Conservation (phyloP, 768 basidiomycete genomes). For the Kockovaella imperatae region DNA sequence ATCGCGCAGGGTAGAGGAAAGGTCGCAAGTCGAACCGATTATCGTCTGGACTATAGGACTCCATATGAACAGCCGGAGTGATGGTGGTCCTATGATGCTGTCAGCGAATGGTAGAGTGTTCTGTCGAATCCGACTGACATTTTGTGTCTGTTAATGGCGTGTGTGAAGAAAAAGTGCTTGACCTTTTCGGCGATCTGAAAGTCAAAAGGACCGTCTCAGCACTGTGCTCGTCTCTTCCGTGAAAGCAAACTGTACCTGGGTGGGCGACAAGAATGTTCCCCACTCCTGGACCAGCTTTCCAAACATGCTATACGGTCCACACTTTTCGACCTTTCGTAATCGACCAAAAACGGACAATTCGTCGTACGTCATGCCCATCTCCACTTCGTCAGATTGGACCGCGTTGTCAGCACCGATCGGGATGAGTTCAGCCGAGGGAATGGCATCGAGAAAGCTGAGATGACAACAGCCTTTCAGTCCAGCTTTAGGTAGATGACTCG, state of each 20-base stretch:
- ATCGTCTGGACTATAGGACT: constrained; percentile 93
- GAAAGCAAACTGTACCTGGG: constrained; percentile 53
- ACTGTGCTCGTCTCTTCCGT: background rate
- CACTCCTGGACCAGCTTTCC: constrained; percentile 91
- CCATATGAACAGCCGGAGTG: constrained; percentile 45
- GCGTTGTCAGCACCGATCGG: constrained; percentile 82
- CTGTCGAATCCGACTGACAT: constrained; percentile 70
- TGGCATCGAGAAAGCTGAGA: constrained; percentile 75
- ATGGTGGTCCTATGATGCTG: constrained; percentile 32
- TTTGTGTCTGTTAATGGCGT: constrained; percentile 95
- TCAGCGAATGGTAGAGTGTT: background rate
- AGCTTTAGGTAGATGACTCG: background rate
- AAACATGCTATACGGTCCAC: constrained; percentile 95
- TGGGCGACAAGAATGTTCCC: constrained; percentile 75
- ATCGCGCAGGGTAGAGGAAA: constrained; percentile 88
- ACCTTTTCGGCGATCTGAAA: constrained; percentile 89
- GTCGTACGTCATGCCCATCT: constrained; percentile 99
- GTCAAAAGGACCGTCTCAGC: background rate
- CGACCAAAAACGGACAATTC: constrained; percentile 90
- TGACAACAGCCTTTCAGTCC: background rate
- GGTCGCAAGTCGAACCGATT: constrained; percentile 93
- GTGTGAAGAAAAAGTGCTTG: constrained; percentile 92
- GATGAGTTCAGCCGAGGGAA: constrained; percentile 92
- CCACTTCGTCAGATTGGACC: constrained; percentile 93
- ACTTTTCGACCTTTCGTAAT: constrained; percentile 90